Evolutionary conservation across 371 early-diverging fungal genomes (phyloP), one percentile per base, ranked within the genome.

Genomic region (Mucor indicus): DNA sequence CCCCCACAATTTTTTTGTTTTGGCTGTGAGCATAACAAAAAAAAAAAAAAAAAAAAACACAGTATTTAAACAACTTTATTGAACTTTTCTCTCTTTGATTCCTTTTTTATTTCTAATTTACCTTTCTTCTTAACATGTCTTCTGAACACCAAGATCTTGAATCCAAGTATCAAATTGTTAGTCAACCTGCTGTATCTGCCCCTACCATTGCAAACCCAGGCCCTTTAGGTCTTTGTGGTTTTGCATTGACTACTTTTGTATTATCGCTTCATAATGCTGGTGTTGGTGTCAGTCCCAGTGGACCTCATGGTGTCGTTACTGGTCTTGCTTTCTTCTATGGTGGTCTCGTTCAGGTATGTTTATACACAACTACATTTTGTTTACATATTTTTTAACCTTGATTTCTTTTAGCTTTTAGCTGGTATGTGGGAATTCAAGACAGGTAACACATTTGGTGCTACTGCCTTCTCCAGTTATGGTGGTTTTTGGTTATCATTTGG

Each of bases 361-460:
- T n/a, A n/a, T n/a, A n/a, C n/a, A n/a, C n/a, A n/a, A n/a, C n/a
- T n/a, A n/a, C n/a, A n/a, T n/a, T n/a, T n/a, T n/a, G n/a, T n/a
- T n/a, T n/a, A n/a, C n/a, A n/a, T n/a, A n/a, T n/a, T n/a, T n/a
- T n/a, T n/a, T n/a, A n/a, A n/a, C 37, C 15, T 9, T 39, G 24
- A 6, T 40, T 6, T 35, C 45, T 25, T 9, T 32, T 75, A 82
- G 69, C 68, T 83, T 38, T 62, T 76, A 16, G 86, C 87, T 49
- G 89, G 89, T 38, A 85, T 89, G 85, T 85, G 83, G 84, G 86
- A 87, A 64, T 86, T 84, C 61, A 75, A 72, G 39, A 65, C 72
- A 22, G 81, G 83, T 45, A 87, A 86, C 58, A 86, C 85, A n/a
- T 87, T 89, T 62, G 90, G 88, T 49, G 90, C 86, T 22, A 89